Conservation (phyloP, 2,329 filamentous ascomycete genomes). For the Ceratocystis variospora region DNA sequence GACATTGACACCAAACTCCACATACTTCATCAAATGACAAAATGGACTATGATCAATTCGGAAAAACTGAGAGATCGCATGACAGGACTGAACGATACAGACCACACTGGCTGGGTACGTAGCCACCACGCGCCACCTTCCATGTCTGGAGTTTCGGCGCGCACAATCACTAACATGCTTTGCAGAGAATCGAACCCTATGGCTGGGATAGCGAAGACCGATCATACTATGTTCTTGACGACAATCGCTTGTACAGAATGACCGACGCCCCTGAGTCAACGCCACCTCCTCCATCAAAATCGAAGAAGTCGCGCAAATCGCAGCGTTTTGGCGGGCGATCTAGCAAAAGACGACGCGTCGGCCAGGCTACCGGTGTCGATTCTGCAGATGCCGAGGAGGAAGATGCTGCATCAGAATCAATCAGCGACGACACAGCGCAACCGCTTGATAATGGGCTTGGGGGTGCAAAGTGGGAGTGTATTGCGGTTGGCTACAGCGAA, state of each 20-base stretch:
- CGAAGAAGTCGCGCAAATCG: slow-evolving; percentile 42
- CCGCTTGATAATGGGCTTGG: slow-evolving; percentile 50
- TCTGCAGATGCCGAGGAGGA: slow-evolving; percentile 24
- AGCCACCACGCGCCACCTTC: slow-evolving; percentile 19
- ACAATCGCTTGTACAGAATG: slow-evolving; percentile 80
- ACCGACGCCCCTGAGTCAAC: slow-evolving; percentile 57
- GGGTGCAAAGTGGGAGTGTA: slow-evolving; percentile 76
- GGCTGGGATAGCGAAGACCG: slow-evolving; percentile 84
- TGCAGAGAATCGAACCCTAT: slow-evolving; percentile 59
- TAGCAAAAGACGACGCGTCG: slow-evolving; percentile 49
- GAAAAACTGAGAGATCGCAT: slow-evolving; percentile 79
- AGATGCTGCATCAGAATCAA: slow-evolving; percentile 23
- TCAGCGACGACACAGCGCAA: neutral
- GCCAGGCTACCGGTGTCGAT: slow-evolving; percentile 11
- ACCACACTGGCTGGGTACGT: slow-evolving; percentile 73
- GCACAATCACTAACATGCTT: neutral
- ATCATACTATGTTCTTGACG: slow-evolving; percentile 80
- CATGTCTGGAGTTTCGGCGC: neutral
- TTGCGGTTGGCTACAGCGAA: slow-evolving; percentile 70
- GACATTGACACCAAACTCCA: slow-evolving; percentile 68
- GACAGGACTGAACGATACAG: slow-evolving; percentile 64
- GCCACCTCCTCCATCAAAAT: slow-evolving; percentile 48
- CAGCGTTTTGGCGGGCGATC: slow-evolving; percentile 42
- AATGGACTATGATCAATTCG: slow-evolving; percentile 77
- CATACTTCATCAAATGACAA: slow-evolving; percentile 75